Conservation (phyloP, 2,329 filamentous ascomycete species). For the Talaromyces sp. region DNA sequence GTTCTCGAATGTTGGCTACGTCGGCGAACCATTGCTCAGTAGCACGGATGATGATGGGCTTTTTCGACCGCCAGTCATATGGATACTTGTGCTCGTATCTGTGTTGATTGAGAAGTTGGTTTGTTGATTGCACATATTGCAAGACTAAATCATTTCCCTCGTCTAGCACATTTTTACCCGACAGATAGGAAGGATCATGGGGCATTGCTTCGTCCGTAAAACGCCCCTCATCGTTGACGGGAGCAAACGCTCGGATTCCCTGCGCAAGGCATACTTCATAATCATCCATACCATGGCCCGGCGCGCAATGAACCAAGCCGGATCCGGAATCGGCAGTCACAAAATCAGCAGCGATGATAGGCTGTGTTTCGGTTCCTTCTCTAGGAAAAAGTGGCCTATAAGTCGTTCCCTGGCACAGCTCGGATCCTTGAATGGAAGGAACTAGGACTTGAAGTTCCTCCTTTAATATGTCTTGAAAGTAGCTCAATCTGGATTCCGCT, state of each 20-base stretch:
- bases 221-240: slow-evolving; percentile 74
- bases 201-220: slow-evolving; percentile 81
- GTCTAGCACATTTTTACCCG: slow-evolving; percentile 67
- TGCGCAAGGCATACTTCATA: slow-evolving; percentile 74
- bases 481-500: slow-evolving; percentile 66
- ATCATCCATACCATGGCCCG: slow-evolving; percentile 95
- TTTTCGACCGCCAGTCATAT: slow-evolving; percentile 95
- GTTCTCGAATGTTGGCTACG: slow-evolving; percentile 74
- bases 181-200: slow-evolving; percentile 62
- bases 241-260: slow-evolving; percentile 72
- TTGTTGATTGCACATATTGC: slow-evolving; percentile 59
- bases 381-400: slow-evolving; percentile 72
- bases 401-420: slow-evolving; percentile 59
- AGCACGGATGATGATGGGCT: slow-evolving; percentile 83
- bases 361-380: slow-evolving; percentile 55
- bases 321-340: slow-evolving; percentile 88
- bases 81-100: slow-evolving; percentile 87
- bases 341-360: slow-evolving; percentile 79
- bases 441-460: slow-evolving; percentile 52
- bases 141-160: slow-evolving; percentile 69
- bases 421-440: slow-evolving; percentile 59
- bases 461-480: slow-evolving; percentile 51
- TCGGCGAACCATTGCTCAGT: slow-evolving; percentile 99
- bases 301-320: slow-evolving; percentile 90
- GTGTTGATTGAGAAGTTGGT: slow-evolving; percentile 65